Percentiles rank a stretch among this genome's conserved stretches.
phyloP scores from a whole-genome alignment of 176 grass and related monocot genomes.

The Aegilops tauschii region DNA sequence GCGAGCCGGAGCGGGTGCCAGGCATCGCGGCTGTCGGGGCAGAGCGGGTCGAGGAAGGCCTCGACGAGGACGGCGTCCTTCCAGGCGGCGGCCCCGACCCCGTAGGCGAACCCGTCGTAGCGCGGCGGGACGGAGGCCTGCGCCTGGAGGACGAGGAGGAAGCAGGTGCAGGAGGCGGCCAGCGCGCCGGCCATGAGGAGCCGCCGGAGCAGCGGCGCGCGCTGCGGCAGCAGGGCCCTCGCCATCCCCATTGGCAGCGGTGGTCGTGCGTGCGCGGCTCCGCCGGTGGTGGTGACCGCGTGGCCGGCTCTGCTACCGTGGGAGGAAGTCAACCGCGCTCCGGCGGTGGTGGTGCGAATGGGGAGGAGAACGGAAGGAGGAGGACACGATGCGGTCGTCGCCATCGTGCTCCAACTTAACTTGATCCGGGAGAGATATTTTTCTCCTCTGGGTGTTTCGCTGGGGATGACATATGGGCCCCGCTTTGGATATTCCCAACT shows the following conservation, averaged over 20 bases:
- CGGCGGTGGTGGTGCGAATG: background rate
- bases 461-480: too few species aligned
- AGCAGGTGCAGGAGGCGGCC: constrained; percentile 34
- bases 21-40: constrained; percentile 80
- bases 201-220: constrained; percentile 34
- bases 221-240: constrained; percentile 6
- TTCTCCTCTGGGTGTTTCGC: too few species aligned
- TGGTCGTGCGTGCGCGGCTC: background rate
- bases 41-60: constrained; percentile 93
- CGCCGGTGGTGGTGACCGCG: background rate
- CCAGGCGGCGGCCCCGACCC: constrained; percentile 30
- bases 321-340: background rate
- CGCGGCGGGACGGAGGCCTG: constrained; percentile 58
- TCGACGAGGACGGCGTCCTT: constrained; percentile 74
- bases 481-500: too few species aligned
- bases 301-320: background rate
- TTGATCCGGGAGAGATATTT: background rate
- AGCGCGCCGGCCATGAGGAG: constrained; percentile 27
- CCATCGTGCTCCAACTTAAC: background rate
- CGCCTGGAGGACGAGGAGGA: constrained; percentile 35
- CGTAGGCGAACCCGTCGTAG: constrained; percentile 78
- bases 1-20: constrained; percentile 63
- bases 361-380: background rate
- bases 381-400: background rate
- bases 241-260: constrained; percentile 18